Evolutionary conservation across 2,329 filamentous ascomycete species (phyloP).

Genomic region (Penicillium sp.): DNA sequence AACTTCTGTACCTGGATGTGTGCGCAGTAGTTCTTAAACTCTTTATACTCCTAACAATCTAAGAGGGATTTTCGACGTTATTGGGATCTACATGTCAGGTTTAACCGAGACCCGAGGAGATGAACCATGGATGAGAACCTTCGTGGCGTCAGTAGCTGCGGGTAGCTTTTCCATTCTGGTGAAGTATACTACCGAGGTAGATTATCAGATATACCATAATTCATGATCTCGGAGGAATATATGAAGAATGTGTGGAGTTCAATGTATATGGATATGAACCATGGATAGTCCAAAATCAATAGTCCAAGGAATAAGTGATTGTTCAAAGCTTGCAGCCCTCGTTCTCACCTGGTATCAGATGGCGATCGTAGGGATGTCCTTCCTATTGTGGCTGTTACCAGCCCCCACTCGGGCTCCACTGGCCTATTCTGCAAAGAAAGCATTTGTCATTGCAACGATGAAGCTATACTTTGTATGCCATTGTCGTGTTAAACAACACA

Average conservation of each 20-base stretch:
- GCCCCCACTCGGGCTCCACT: background rate
- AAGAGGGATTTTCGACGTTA: background rate
- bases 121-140: background rate
- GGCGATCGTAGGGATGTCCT: slow-evolving; percentile 4
- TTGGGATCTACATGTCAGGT: slow-evolving; percentile 3
- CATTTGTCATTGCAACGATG: background rate
- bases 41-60: background rate
- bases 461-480: background rate
- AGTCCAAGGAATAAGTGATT: background rate
- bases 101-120: background rate
- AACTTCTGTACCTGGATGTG: background rate
- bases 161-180: background rate
- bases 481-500: background rate
- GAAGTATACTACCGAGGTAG: too few relatives aligned
- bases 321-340: background rate
- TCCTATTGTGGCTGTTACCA: background rate
- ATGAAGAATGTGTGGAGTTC: background rate
- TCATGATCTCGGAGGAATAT: background rate
- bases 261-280: background rate
- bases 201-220: too few relatives aligned
- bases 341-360: background rate
- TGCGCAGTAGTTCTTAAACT: background rate
- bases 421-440: background rate
- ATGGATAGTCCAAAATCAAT: background rate
- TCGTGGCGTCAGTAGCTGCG: background rate